Percentiles rank a stretch among this genome's conserved stretches.
Evolutionary conservation across 73 alveolate species (phyloP).

Genomic region (Paramecium caudatum): DNA sequence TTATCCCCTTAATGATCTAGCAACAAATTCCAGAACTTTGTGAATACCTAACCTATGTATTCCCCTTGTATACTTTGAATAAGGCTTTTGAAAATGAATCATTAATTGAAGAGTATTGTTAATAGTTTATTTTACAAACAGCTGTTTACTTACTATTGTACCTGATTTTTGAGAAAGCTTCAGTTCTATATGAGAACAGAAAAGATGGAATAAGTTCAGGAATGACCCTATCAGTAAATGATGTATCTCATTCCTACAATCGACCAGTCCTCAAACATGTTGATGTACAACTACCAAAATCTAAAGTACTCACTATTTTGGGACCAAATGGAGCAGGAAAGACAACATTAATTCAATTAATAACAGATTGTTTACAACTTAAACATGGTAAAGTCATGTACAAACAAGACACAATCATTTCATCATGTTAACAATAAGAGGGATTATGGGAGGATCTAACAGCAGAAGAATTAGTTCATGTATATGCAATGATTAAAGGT

Average conservation of each 20-base stretch:
- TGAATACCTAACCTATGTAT: neutral
- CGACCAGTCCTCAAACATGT: neutral
- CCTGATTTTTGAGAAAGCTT: neutral
- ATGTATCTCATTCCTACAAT: neutral
- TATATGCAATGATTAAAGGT: slow-evolving; percentile 12
- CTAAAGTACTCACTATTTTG: neutral
- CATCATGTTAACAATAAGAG: slow-evolving; percentile 20
- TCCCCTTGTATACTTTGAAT: slow-evolving; percentile 50
- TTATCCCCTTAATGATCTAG: neutral
- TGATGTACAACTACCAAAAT: neutral
- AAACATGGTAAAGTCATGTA: neutral
- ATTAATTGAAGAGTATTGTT: neutral
- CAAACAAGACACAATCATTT: neutral
- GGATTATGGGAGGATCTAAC: slow-evolving; percentile 63
- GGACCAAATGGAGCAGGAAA: slow-evolving; percentile 71
- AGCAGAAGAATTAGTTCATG: neutral
- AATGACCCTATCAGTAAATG: too few species aligned
- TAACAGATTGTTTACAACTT: slow-evolving; percentile 33
- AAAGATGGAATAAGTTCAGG: too few species aligned
- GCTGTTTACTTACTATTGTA: neutral
- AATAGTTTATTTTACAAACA: neutral
- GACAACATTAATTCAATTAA: slow-evolving; percentile 38
- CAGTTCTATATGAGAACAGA: neutral
- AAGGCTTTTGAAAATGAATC: neutral
- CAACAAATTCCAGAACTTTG: neutral